A percentile compares a stretch with the other conserved stretches of the same genome.
phyloP scores from a whole-genome alignment of 306 rosid genomes.

The Sophora flavescens region DNA sequence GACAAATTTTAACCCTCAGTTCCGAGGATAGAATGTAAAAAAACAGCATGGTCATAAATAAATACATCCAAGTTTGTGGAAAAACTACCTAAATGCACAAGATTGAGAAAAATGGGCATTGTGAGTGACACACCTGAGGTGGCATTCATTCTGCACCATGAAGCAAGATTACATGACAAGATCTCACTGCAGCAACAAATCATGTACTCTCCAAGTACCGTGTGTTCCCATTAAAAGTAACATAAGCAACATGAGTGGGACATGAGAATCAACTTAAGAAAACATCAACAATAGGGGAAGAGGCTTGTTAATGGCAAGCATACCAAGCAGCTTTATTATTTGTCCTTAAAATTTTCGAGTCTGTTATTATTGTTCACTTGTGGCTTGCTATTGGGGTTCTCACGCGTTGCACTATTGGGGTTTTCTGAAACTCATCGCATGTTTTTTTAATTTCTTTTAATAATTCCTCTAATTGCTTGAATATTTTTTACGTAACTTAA shows the following conservation, averaged over 20 bases:
- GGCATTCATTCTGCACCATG: slow-evolving; percentile 98
- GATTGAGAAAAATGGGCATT: slow-evolving; percentile 10
- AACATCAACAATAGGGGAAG: slow-evolving; percentile 35
- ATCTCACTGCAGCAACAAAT: slow-evolving; percentile 92
- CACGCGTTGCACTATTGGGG: no score
- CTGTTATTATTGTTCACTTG: no score
- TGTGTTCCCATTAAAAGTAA: slow-evolving; percentile 50
- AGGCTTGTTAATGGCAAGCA: neutral
- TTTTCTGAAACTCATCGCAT: no score
- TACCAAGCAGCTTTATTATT: neutral
- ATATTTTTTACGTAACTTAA: no score
- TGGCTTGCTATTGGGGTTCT: no score
- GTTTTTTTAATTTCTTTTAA: no score
- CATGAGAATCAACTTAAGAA: slow-evolving; percentile 60
- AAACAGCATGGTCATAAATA: slow-evolving; percentile 7
- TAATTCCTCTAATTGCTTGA: no score
- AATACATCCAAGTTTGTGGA: slow-evolving; percentile 25
- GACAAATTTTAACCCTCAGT: slow-evolving; percentile 28
- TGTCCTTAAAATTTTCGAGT: no score
- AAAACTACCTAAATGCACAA: slow-evolving; percentile 19
- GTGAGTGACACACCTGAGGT: slow-evolving; percentile 67
- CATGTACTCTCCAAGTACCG: slow-evolving; percentile 93
- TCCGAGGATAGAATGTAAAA: slow-evolving; percentile 26
- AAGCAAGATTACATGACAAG: slow-evolving; percentile 88
- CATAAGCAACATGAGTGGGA: slow-evolving; percentile 86